Evolutionary conservation across 1,139 yeast species (phyloP).

Genomic region (Diutina siamensis): DNA sequence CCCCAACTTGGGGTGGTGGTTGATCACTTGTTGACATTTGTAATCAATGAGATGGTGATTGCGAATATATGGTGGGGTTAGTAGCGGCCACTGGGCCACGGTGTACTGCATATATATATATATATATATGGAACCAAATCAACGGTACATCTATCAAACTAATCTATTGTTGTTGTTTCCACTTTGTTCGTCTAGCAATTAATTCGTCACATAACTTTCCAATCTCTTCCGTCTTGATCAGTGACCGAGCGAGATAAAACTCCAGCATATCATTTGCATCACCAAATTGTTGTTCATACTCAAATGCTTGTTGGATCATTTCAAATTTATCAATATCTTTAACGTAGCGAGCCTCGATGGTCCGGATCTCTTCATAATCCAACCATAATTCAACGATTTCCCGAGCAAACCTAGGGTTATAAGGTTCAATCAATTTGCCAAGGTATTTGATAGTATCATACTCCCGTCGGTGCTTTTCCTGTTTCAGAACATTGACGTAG

Average conservation of each 20-base stretch:
- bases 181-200: constrained; percentile 14
- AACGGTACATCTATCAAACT: too few relatives aligned
- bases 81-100: too few relatives aligned
- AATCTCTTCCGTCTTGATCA: constrained; percentile 66
- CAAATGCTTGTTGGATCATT: constrained; percentile 82
- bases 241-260: constrained; percentile 51
- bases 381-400: constrained; percentile 72
- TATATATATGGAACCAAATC: too few relatives aligned
- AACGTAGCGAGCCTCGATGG: constrained; percentile 77
- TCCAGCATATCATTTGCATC: constrained; percentile 51
- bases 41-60: too few relatives aligned
- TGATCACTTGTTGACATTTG: background rate
- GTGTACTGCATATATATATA: too few relatives aligned
- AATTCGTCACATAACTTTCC: constrained; percentile 60
- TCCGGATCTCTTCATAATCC: constrained; percentile 79
- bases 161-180: constrained; percentile 3
- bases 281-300: constrained; percentile 62
- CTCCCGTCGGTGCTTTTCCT: constrained; percentile 74
- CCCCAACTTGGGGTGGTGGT: constrained; percentile 32
- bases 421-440: constrained; percentile 47
- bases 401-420: constrained; percentile 49
- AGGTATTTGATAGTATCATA: constrained; percentile 60
- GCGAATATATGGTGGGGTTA: too few relatives aligned
- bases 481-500: constrained; percentile 54
- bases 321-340: constrained; percentile 94